phyloP scores from a whole-genome alignment of 495 filamentous ascomycete species.

The Hypomontagnella monticulosa region DNA sequence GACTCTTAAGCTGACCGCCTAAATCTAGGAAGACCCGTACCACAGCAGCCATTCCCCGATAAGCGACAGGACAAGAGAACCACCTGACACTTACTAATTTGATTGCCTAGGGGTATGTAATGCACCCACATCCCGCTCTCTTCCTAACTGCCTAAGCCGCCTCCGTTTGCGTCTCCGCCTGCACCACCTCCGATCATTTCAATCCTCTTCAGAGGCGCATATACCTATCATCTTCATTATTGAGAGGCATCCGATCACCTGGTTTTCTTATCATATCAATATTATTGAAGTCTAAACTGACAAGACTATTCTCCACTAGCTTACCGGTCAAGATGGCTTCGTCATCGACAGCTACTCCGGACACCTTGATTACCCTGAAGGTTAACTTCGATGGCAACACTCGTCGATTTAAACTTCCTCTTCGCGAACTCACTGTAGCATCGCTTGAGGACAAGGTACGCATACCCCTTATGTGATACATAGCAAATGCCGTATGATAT shows the following conservation, averaged over 20 bases:
- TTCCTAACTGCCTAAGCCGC: not conserved
- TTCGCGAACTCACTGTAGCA: constrained; percentile 82
- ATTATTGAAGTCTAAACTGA: constrained; percentile 7
- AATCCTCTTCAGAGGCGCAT: constrained; percentile 7
- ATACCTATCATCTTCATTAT: constrained; percentile 9
- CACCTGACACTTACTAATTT: constrained; percentile 40
- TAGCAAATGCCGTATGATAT: not conserved
- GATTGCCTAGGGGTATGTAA: constrained; percentile 24
- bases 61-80: constrained; percentile 26
- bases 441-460: constrained; percentile 87
- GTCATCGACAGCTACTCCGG: constrained; percentile 47
- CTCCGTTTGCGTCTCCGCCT: constrained; percentile 2
- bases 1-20: constrained; percentile 36
- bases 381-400: constrained; percentile 75
- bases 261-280: not conserved
- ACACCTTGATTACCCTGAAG: constrained; percentile 87
- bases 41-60: constrained; percentile 23
- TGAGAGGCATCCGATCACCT: constrained; percentile 5
- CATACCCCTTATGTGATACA: constrained; percentile 32
- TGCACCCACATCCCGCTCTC: not conserved
- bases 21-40: constrained; percentile 28
- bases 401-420: constrained; percentile 87
- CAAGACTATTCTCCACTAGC: constrained; percentile 17
- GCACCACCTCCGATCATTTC: constrained; percentile 11
- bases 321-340: constrained; percentile 40